These are phyloP conservation scores for Leavenworthia alabamica DNA, from an alignment of 345 rosid species.

Conservation along the genomic window DNA sequence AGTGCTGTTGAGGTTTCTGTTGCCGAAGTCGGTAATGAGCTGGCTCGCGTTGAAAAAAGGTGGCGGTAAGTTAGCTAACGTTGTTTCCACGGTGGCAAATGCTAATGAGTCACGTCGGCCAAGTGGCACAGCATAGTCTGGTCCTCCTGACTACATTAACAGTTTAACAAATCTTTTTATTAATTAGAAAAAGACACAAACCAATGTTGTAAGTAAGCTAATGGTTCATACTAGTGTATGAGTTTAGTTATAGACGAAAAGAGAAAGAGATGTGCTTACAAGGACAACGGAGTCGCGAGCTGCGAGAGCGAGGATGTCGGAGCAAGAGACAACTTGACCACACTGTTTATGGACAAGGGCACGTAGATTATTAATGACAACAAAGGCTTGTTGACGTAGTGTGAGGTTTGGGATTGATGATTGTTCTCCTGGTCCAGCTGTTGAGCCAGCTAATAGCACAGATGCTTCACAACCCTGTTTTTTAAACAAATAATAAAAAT, in stretches of 20 bases:
- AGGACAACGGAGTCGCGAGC: slow-evolving; percentile 45
- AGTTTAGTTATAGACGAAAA: not conserved
- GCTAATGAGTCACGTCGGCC: slow-evolving; percentile 64
- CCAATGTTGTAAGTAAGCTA: not conserved
- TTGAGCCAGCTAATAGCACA: slow-evolving; percentile 71
- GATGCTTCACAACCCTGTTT: slow-evolving; percentile 84
- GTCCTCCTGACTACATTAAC: slow-evolving; percentile 63
- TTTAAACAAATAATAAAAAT: too few relatives aligned
- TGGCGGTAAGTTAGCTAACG: slow-evolving; percentile 52
- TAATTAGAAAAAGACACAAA: not conserved
- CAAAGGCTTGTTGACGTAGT: slow-evolving; percentile 35
- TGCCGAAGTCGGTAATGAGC: slow-evolving; percentile 40
- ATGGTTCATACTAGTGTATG: not conserved
- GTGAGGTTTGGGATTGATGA: slow-evolving; percentile 52
- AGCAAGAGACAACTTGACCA: slow-evolving; percentile 45
- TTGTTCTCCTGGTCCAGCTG: slow-evolving; percentile 80
- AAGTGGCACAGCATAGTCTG: slow-evolving; percentile 57
- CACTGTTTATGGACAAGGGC: slow-evolving; percentile 32
- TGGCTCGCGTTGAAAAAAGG: slow-evolving; percentile 34
- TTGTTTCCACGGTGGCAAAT: slow-evolving; percentile 43
- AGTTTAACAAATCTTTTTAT: not conserved
- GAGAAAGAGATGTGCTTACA: slow-evolving; percentile 8
- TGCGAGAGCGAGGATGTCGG: slow-evolving; percentile 46
- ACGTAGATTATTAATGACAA: slow-evolving; percentile 39
- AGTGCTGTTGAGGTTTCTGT: slow-evolving; percentile 46